Evolutionary conservation across 805 yeast species (phyloP).

Genomic region (Jamesozyma spencerorum): DNA sequence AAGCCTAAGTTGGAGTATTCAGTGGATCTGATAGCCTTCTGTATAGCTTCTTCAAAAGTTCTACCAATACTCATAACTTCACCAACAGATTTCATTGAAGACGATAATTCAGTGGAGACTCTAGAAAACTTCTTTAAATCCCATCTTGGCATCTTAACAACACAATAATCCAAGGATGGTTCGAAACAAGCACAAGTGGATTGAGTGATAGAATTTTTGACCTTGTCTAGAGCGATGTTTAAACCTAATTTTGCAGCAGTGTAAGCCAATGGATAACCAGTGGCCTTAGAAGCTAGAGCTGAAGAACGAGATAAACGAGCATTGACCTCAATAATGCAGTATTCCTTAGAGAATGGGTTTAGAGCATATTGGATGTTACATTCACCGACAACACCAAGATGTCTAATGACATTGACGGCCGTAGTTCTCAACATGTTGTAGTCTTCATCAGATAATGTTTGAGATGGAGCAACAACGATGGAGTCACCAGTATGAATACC

Average conservation of each 20-base stretch:
- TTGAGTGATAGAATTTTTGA: conserved; percentile 86
- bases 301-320: conserved; percentile 97
- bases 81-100: conserved; percentile 97
- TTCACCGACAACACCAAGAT: conserved; percentile 97
- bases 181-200: conserved; percentile 94
- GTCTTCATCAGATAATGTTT: conserved; percentile 92
- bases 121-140: conserved; percentile 92
- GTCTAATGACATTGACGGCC: conserved; percentile 94
- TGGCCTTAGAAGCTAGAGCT: conserved; percentile 97
- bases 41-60: conserved; percentile 95
- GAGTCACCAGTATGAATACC: conserved; percentile 99
- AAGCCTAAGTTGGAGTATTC: conserved; percentile 95
- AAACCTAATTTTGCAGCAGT: conserved; percentile 96
- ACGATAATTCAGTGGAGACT: conserved; percentile 77
- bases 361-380: conserved; percentile 96
- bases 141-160: conserved; percentile 98
- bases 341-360: conserved; percentile 87
- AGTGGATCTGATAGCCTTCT: conserved; percentile 86
- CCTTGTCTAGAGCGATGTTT: conserved; percentile 83
- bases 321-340: conserved; percentile 94
- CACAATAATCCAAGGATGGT: conserved; percentile 94
- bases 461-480: conserved; percentile 97
- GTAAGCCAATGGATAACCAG: conserved; percentile 96
- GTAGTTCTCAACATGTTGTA: conserved; percentile 97
- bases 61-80: conserved; percentile 98